These are phyloP conservation scores for Bisporella sp. DNA, from an alignment of 2,329 filamentous ascomycete genomes.

Conservation along the genomic window DNA sequence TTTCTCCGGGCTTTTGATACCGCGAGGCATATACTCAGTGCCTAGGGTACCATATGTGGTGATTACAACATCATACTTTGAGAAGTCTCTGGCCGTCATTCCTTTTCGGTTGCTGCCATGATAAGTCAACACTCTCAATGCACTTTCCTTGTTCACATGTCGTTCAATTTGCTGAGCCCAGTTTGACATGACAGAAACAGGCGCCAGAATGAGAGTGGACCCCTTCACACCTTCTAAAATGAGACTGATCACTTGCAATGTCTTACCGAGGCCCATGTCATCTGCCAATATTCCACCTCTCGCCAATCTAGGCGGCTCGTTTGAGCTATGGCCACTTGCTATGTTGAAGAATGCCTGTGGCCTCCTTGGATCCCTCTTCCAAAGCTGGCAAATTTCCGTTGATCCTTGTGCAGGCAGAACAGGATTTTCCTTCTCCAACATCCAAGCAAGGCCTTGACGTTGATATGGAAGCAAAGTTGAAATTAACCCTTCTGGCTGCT, in stretches of 20 bases:
- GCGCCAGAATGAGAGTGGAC: slow-evolving; percentile 72
- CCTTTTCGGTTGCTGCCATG: slow-evolving; percentile 58
- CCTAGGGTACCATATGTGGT: slow-evolving; percentile 77
- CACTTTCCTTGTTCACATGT: slow-evolving; percentile 59
- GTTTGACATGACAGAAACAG: slow-evolving; percentile 83
- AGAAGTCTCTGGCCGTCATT: slow-evolving; percentile 47
- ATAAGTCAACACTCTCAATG: slow-evolving; percentile 64
- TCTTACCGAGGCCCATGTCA: slow-evolving; percentile 93
- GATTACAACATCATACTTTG: slow-evolving; percentile 67
- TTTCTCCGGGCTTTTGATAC: slow-evolving; percentile 36
- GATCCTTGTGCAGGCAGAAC: slow-evolving; percentile 51
- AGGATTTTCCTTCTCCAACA: slow-evolving; percentile 69
- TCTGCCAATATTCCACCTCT: slow-evolving; percentile 83
- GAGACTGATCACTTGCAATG: slow-evolving; percentile 75
- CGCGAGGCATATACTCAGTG: slow-evolving; percentile 50
- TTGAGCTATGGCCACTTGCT: slow-evolving; percentile 62
- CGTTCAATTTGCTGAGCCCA: slow-evolving; percentile 74
- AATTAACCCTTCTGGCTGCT: slow-evolving; percentile 57
- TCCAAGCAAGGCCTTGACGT: slow-evolving; percentile 71
- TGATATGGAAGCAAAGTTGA: slow-evolving; percentile 75
- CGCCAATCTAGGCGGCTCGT: slow-evolving; percentile 52
- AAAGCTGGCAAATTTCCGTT: slow-evolving; percentile 65
- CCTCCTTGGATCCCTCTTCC: slow-evolving; percentile 47
- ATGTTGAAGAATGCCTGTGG: slow-evolving; percentile 54
- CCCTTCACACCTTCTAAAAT: slow-evolving; percentile 52